These are phyloP conservation scores for Gossypium thurberi DNA, from an alignment of 345 rosid species.

Conservation along the genomic window DNA sequence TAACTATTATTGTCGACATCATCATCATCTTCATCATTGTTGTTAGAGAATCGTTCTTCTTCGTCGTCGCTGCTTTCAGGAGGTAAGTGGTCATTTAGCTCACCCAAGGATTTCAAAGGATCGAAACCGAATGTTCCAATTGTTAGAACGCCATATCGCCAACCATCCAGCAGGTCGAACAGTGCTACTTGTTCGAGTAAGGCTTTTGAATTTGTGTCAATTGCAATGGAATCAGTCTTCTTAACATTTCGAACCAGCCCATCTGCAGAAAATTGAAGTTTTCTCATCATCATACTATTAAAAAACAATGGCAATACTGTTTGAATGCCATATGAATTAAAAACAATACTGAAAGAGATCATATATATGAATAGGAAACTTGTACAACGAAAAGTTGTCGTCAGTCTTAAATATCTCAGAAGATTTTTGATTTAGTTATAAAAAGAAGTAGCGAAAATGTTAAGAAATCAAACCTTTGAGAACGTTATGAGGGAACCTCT, in stretches of 20 bases:
- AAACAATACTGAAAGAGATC: too few species aligned
- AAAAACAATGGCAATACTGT: too few species aligned
- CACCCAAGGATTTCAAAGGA: constrained; percentile 33
- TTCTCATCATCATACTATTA: background rate
- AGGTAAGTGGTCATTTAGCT: constrained; percentile 22
- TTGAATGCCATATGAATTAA: too few species aligned
- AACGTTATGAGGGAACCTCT: constrained; percentile 49
- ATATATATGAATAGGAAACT: too few species aligned
- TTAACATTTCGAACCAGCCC: constrained; percentile 39
- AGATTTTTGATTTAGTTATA: background rate
- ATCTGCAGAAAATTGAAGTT: constrained; percentile 23
- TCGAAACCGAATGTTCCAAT: constrained; percentile 86
- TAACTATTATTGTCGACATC: constrained; percentile 25
- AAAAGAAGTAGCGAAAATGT: too few species aligned
- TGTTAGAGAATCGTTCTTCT: constrained; percentile 18
- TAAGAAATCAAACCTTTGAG: constrained; percentile 45
- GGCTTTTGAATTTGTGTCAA: constrained; percentile 50
- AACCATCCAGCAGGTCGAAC: constrained; percentile 62
- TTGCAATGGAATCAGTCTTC: constrained; percentile 45
- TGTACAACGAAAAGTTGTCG: background rate
- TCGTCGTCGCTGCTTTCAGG: constrained; percentile 23
- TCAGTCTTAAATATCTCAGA: background rate
- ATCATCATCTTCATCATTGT: constrained; percentile 6
- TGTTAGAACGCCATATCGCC: constrained; percentile 78
- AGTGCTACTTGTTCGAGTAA: constrained; percentile 59